Conservation (phyloP, 441 rosid species). For the Populus hybrid region DNA sequence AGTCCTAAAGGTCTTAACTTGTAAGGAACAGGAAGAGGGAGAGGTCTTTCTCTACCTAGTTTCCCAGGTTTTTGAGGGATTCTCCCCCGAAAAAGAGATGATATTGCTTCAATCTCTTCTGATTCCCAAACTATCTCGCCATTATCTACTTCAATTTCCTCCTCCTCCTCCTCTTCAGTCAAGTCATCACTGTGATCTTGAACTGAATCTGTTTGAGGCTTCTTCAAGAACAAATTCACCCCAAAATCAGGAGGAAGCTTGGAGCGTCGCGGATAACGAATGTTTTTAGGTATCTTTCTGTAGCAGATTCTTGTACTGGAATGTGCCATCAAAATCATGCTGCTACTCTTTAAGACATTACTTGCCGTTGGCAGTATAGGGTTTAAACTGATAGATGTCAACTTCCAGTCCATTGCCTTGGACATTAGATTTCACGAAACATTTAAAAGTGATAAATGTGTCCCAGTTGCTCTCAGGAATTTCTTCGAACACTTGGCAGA, state of each 20-base stretch:
- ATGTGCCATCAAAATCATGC: constrained; percentile 16
- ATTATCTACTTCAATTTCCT: constrained; percentile 11
- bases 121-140: constrained; percentile 54
- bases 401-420: constrained; percentile 13
- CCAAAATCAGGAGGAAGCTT: constrained; percentile 88
- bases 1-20: constrained; percentile 64
- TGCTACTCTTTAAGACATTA: background rate
- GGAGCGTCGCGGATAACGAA: constrained; percentile 54
- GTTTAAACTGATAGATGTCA: background rate
- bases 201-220: constrained; percentile 31
- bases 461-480: background rate
- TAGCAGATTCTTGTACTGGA: constrained; percentile 25
- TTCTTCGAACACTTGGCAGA: constrained; percentile 15
- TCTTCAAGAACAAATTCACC: constrained; percentile 66
- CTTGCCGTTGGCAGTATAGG: background rate
- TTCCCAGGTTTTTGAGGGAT: constrained; percentile 75
- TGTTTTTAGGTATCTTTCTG: constrained; percentile 55
- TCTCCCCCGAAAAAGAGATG: constrained; percentile 74
- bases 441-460: background rate
- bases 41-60: constrained; percentile 51
- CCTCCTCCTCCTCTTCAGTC: constrained; percentile 17
- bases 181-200: constrained; percentile 15
- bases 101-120: constrained; percentile 68
- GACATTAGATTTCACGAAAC: background rate
- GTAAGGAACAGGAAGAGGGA: constrained; percentile 81